Conservation (phyloP, 2,329 filamentous ascomycete genomes). For the Curvularia spicifera region DNA sequence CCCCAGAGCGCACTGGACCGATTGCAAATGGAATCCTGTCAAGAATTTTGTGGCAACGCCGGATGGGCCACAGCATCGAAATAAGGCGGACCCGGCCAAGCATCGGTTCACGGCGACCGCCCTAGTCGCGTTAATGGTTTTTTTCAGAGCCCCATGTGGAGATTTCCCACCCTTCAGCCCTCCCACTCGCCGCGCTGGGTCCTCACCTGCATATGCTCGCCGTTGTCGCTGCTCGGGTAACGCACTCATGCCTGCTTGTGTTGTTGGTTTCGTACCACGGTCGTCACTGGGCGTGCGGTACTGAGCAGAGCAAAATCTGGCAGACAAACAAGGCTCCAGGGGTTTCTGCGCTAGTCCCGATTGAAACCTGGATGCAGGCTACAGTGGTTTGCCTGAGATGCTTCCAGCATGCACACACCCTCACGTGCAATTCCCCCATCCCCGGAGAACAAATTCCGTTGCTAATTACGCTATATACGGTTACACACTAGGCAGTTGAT, state of each 20-base stretch:
- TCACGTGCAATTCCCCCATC: constrained; percentile 3
- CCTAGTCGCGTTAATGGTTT: constrained; percentile 19
- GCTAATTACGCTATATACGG: neutral
- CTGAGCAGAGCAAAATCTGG: neutral
- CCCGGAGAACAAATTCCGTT: constrained; percentile 13
- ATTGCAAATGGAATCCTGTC: constrained; percentile 21
- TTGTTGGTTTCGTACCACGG: constrained; percentile 2
- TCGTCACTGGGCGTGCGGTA: neutral
- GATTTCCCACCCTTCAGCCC: constrained; percentile 3
- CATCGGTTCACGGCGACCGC: constrained; percentile 11
- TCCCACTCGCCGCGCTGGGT: constrained; percentile 7
- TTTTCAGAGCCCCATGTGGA: constrained; percentile 15
- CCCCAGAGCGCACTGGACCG: constrained; percentile 10
- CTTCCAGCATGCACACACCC: constrained; percentile 5
- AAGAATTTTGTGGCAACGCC: constrained; percentile 2
- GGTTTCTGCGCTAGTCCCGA: neutral
- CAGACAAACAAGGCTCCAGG: constrained; percentile 4
- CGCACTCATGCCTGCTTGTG: constrained; percentile 3
- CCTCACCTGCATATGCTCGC: constrained; percentile 13
- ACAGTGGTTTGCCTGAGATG: constrained; percentile 1
- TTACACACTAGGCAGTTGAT: neutral
- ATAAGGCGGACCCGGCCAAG: constrained; percentile 12
- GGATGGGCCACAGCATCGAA: constrained; percentile 3
- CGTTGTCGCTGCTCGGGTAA: constrained; percentile 7
- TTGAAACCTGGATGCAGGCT: neutral